Evolutionary conservation across 2,329 filamentous ascomycete species (phyloP).

Genomic region (Magnaporthales sp.): DNA sequence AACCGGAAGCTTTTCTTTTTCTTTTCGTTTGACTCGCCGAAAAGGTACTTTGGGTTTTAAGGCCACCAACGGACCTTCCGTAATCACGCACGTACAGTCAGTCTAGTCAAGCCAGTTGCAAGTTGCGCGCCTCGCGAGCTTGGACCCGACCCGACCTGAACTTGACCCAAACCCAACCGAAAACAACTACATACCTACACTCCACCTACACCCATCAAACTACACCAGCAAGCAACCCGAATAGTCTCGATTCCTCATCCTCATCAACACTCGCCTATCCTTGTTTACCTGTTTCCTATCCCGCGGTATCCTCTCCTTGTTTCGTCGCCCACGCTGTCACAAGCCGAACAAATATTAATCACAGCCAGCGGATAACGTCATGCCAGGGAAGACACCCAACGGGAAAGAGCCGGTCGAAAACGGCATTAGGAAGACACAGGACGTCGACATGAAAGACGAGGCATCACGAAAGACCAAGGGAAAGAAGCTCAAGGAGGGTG

Average conservation of each 20-base stretch:
- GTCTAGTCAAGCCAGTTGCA: background rate
- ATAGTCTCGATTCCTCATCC: background rate
- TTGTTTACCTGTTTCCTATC: background rate
- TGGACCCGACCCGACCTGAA: background rate
- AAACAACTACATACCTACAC: background rate
- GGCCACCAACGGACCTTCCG: constrained; percentile 2
- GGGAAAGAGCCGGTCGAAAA: constrained; percentile 63
- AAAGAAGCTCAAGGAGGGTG: constrained; percentile 60
- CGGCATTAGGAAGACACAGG: constrained; percentile 51
- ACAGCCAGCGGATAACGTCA: constrained; percentile 22
- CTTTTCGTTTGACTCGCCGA: background rate
- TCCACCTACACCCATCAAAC: background rate
- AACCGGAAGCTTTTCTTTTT: background rate
- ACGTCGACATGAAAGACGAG: constrained; percentile 59
- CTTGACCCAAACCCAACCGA: background rate
- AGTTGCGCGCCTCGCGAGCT: constrained; percentile 1
- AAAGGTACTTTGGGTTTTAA: background rate
- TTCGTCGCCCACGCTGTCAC: background rate
- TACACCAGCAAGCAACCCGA: background rate
- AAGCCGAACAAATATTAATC: background rate
- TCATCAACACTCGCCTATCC: background rate
- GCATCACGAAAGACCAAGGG: constrained; percentile 52
- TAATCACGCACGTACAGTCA: constrained; percentile 1
- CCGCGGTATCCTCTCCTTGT: background rate
- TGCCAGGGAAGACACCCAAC: constrained; percentile 69